Percentiles rank a stretch among this genome's conserved stretches.
These are phyloP conservation scores for Stramenopiles sp. DNA, from an alignment of 352 stramenopile species.

Conservation along the genomic window DNA sequence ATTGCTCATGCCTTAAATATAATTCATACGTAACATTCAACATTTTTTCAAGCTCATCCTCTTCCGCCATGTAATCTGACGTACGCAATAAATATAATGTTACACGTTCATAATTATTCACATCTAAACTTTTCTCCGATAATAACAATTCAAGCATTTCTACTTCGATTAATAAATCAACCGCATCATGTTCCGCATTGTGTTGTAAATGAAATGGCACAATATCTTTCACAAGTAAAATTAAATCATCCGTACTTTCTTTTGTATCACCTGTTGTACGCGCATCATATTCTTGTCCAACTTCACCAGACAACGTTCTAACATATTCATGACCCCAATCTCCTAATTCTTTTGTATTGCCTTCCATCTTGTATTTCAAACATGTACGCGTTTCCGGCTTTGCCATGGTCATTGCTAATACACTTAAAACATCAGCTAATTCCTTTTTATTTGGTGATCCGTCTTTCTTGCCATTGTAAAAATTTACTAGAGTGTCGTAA, in stretches of 20 bases:
- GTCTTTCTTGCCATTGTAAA: conserved; percentile 27
- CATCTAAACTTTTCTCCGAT: conserved; percentile 43
- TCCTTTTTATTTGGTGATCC: conserved; percentile 34
- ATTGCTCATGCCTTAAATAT: conserved; percentile 76
- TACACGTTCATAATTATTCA: conserved; percentile 93
- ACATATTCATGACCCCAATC: conserved; percentile 98
- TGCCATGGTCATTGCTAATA: conserved; percentile 96
- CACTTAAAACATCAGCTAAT: conserved; percentile 59
- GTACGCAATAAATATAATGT: conserved; percentile 95
- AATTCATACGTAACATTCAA: conserved; percentile 68
- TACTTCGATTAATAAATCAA: conserved; percentile 97
- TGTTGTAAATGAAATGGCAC: conserved; percentile 97
- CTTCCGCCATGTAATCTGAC: conserved; percentile 92
- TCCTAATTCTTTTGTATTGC: conserved; percentile 68
- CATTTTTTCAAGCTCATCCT: conserved; percentile 78
- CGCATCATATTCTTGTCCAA: conserved; percentile 66
- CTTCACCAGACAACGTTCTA: conserved; percentile 83
- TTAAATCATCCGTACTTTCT: conserved; percentile 61
- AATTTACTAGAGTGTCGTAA: conserved; percentile 72
- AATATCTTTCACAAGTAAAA: conserved; percentile 90
- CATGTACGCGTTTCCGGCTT: conserved; percentile 51
- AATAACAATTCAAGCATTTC: conserved; percentile 80
- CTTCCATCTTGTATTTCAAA: conserved; percentile 64
- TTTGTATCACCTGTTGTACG: conserved; percentile 12
- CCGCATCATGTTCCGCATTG: conserved; percentile 93